These are phyloP conservation scores for Fonsecaea monophora DNA, from an alignment of 2,329 filamentous ascomycete genomes.

Conservation along the genomic window DNA sequence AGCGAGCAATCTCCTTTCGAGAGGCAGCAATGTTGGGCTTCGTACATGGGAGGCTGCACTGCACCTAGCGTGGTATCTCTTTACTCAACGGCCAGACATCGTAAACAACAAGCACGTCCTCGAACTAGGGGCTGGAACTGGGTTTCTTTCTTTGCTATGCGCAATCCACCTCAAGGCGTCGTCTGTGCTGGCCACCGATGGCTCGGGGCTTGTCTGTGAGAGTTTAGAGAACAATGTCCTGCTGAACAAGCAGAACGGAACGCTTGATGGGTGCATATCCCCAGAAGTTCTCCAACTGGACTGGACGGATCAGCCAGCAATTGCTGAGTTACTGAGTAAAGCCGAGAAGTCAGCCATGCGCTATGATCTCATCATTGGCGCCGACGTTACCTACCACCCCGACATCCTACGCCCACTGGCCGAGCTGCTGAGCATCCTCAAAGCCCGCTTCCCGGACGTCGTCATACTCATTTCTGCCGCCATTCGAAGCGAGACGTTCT, in stretches of 20 bases:
- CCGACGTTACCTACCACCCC: slow-evolving; percentile 40
- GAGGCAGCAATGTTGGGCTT: slow-evolving; percentile 65
- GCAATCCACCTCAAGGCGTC: slow-evolving; percentile 63
- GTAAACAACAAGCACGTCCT: slow-evolving; percentile 63
- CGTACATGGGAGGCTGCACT: slow-evolving; percentile 74
- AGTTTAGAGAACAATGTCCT: slow-evolving; percentile 48
- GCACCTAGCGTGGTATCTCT: slow-evolving; percentile 67
- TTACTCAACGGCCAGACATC: slow-evolving; percentile 52
- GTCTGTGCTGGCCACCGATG: slow-evolving; percentile 67
- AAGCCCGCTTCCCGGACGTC: slow-evolving; percentile 32
- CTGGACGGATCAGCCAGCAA: slow-evolving; percentile 33
- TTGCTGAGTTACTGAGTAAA: slow-evolving; percentile 28
- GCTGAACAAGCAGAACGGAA: slow-evolving; percentile 42
- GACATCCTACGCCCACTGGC: slow-evolving; percentile 38
- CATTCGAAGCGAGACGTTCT: slow-evolving; percentile 69
- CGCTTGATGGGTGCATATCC: slow-evolving; percentile 8
- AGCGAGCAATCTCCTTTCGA: slow-evolving; percentile 37
- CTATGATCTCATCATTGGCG: slow-evolving; percentile 36
- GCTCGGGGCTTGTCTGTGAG: slow-evolving; percentile 56
- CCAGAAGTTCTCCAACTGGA: slow-evolving; percentile 34
- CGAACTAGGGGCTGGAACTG: slow-evolving; percentile 72
- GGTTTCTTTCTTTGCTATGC: slow-evolving; percentile 69
- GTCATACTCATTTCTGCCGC: slow-evolving; percentile 66
- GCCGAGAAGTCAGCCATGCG: slow-evolving; percentile 15
- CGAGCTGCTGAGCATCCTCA: slow-evolving; percentile 29